Conservation (phyloP, 2,329 filamentous ascomycete species). For the Curvularia sp. region DNA sequence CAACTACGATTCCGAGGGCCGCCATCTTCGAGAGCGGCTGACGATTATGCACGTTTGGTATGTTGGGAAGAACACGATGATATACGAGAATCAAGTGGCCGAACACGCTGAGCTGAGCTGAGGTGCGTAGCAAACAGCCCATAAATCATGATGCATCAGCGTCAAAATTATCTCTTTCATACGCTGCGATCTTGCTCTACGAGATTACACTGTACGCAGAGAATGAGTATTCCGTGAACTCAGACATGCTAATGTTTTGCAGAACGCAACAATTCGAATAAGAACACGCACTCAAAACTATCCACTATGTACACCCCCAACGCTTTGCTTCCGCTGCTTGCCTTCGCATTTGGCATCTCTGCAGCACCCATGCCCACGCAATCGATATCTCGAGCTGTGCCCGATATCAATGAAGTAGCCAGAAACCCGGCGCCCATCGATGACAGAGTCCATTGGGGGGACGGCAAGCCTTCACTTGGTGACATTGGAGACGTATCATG, state of each 20-base stretch:
- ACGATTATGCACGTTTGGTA: slow-evolving; percentile 17
- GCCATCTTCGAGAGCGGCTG: slow-evolving; percentile 5
- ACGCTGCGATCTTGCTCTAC: background rate
- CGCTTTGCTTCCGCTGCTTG: slow-evolving; percentile 17
- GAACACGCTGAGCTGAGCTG: slow-evolving; percentile 13
- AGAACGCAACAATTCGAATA: background rate
- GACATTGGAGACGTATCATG: slow-evolving; percentile 3
- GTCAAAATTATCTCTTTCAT: background rate
- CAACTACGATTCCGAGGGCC: slow-evolving; percentile 8
- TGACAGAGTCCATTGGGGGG: slow-evolving; percentile 10
- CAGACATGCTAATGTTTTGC: background rate
- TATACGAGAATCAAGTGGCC: slow-evolving; percentile 14
- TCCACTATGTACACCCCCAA: slow-evolving; percentile 18
- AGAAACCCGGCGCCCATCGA: slow-evolving; percentile 31
- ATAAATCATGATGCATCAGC: slow-evolving; percentile 3
- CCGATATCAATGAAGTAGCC: slow-evolving; percentile 24
- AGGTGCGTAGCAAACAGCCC: slow-evolving; percentile 3
- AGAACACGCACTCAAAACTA: background rate
- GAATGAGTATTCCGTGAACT: no score
- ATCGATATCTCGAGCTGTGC: slow-evolving; percentile 12
- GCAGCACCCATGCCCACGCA: slow-evolving; percentile 19
- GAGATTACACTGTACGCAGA: background rate
- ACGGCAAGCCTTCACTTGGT: slow-evolving; percentile 11
- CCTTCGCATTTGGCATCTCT: slow-evolving; percentile 10
- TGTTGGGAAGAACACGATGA: slow-evolving; percentile 12